phyloP scores from a whole-genome alignment of 208 protist species.

The Phytomonas sp. region DNA sequence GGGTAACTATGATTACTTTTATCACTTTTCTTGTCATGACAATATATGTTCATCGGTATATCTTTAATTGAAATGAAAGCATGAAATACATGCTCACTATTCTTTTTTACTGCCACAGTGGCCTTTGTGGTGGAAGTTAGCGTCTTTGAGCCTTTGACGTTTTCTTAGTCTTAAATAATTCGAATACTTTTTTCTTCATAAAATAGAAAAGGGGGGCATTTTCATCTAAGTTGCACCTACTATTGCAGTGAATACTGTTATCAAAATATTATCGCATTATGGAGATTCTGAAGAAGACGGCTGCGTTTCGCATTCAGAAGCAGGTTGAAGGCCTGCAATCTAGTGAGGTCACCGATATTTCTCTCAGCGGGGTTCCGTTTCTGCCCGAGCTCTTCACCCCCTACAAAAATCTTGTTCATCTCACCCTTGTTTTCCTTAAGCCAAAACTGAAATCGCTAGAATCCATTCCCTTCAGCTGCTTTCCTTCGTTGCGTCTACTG shows the following conservation, averaged over 20 bases:
- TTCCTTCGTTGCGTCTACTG: conserved; percentile 39
- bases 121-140: neutral
- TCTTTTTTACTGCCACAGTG: neutral
- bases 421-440: conserved; percentile 61
- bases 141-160: neutral
- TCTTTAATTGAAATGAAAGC: neutral
- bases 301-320: conserved; percentile 52
- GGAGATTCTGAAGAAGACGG: conserved; percentile 67
- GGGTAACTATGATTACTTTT: conserved; percentile 1
- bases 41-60: conserved; percentile 5
- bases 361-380: conserved; percentile 51
- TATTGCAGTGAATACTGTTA: neutral
- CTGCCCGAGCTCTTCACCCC: conserved; percentile 34
- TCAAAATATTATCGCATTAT: conserved; percentile 22
- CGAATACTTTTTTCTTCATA: neutral
- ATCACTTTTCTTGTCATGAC: neutral
- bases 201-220: neutral
- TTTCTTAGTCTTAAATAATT: neutral
- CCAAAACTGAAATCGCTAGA: conserved; percentile 31
- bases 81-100: neutral
- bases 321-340: conserved; percentile 39
- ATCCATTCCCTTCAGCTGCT: conserved; percentile 20
- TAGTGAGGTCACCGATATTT: conserved; percentile 50
- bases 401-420: conserved; percentile 42
- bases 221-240: neutral